phyloP scores from a whole-genome alignment of 2,329 filamentous ascomycete genomes.

The Fusarium chlamydosporum region DNA sequence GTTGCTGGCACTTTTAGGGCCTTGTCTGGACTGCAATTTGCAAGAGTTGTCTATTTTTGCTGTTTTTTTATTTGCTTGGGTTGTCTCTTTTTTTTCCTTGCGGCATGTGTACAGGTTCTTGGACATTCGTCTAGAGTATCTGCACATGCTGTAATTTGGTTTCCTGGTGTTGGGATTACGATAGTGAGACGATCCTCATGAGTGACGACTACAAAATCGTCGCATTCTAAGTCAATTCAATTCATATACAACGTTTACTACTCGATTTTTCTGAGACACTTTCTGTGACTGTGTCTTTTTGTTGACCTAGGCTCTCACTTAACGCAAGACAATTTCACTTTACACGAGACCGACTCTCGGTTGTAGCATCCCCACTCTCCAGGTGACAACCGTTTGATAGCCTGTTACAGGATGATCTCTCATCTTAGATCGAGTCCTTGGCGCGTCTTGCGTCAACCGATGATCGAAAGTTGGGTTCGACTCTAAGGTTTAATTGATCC shows the following conservation, averaged over 20 bases:
- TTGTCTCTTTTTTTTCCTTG: constrained; percentile 25
- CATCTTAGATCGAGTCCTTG: constrained; percentile 7
- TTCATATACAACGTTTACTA: constrained; percentile 27
- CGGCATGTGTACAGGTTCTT: constrained; percentile 20
- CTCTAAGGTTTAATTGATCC: neutral
- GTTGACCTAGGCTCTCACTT: neutral
- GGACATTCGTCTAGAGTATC: constrained; percentile 15
- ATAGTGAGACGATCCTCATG: constrained; percentile 54
- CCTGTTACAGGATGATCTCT: constrained; percentile 1
- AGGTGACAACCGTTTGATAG: neutral
- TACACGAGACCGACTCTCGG: neutral
- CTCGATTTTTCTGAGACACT: constrained; percentile 14
- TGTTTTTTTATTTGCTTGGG: constrained; percentile 28
- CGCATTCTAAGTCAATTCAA: constrained; percentile 51
- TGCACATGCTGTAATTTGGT: constrained; percentile 15
- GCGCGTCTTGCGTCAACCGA: constrained; percentile 33
- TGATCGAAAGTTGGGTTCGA: constrained; percentile 26
- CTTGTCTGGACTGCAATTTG: constrained; percentile 35
- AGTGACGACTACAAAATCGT: constrained; percentile 52
- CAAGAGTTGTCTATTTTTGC: constrained; percentile 21
- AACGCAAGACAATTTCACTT: constrained; percentile 15
- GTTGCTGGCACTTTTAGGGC: constrained; percentile 26
- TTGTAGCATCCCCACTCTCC: constrained; percentile 2
- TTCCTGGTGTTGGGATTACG: constrained; percentile 52
- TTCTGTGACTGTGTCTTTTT: neutral